A percentile compares a stretch with the other conserved stretches of the same genome.
These are phyloP conservation scores for Cryptosporidium baileyi DNA, from an alignment of 169 alveolate genomes.

Conservation along the genomic window DNA sequence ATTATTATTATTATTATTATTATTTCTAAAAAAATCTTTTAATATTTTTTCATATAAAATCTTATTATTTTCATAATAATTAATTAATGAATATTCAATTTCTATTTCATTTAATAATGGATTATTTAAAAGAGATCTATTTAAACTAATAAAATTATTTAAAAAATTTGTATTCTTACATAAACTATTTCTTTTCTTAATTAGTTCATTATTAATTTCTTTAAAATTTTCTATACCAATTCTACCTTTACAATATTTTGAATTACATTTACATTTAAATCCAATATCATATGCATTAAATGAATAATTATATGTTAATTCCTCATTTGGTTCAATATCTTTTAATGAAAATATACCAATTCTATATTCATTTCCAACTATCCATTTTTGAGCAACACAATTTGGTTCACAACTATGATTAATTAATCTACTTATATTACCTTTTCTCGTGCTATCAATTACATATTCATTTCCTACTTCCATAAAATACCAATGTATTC, in stretches of 20 bases:
- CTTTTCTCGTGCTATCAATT: slow-evolving; percentile 94
- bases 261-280: slow-evolving; percentile 51
- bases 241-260: slow-evolving; percentile 34
- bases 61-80: not conserved
- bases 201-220: slow-evolving; percentile 5
- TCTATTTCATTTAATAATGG: slow-evolving; percentile 13
- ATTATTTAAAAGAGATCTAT: slow-evolving; percentile 14
- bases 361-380: slow-evolving; percentile 92
- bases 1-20: not conserved
- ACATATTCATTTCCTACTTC: slow-evolving; percentile 86
- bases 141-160: not conserved
- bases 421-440: slow-evolving; percentile 94
- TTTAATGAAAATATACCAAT: slow-evolving; percentile 94
- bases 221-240: slow-evolving; percentile 47
- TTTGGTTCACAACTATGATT: slow-evolving; percentile 98
- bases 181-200: slow-evolving; percentile 13
- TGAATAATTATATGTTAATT: slow-evolving; percentile 92
- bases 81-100: not conserved
- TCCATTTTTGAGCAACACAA: slow-evolving; percentile 93
- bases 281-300: slow-evolving; percentile 61
- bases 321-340: slow-evolving; percentile 92
- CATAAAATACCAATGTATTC: slow-evolving; percentile 85
- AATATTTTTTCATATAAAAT: not conserved
- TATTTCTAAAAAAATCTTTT: not conserved
- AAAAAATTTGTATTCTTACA: not conserved